Evolutionary conservation across 192 early-diverging fungal species (phyloP).

Genomic region (Dissophora globulifera): DNA sequence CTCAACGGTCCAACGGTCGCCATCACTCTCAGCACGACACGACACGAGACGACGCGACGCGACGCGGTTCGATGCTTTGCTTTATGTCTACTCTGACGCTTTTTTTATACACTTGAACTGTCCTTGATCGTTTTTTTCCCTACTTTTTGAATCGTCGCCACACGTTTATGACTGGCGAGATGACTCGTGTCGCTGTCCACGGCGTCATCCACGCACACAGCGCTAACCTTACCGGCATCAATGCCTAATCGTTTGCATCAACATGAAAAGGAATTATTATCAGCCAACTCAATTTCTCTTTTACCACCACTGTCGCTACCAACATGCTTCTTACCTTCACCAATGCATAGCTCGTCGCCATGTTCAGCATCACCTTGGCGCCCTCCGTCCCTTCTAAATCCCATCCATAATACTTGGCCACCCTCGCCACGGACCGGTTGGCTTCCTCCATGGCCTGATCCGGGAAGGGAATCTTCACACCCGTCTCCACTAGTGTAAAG

Average conservation of each 20-base stretch:
- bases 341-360: constrained; percentile 83
- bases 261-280: not conserved
- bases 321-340: constrained; percentile 70
- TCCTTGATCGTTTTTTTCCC: not conserved
- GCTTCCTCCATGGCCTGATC: constrained; percentile 71
- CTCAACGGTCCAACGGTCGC: too few species aligned
- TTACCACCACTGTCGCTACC: not conserved
- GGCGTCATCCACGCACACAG: constrained; percentile 67
- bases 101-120: too few species aligned
- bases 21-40: too few species aligned
- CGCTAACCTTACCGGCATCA: constrained; percentile 75
- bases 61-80: too few species aligned
- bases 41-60: too few species aligned
- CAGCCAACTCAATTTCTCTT: too few species aligned
- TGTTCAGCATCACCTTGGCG: constrained; percentile 68
- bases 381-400: constrained; percentile 55
- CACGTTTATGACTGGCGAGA: constrained; percentile 56
- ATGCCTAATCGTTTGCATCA: constrained; percentile 48
- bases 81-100: not conserved
- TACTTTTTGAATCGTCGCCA: constrained; percentile 44
- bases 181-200: constrained; percentile 59
- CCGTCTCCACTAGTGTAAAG: constrained; percentile 64
- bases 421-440: constrained; percentile 63
- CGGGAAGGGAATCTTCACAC: constrained; percentile 73
- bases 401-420: constrained; percentile 69